Conservation (phyloP, 129 eudicot species). For the Pseudognaphalium luteoalbum region DNA sequence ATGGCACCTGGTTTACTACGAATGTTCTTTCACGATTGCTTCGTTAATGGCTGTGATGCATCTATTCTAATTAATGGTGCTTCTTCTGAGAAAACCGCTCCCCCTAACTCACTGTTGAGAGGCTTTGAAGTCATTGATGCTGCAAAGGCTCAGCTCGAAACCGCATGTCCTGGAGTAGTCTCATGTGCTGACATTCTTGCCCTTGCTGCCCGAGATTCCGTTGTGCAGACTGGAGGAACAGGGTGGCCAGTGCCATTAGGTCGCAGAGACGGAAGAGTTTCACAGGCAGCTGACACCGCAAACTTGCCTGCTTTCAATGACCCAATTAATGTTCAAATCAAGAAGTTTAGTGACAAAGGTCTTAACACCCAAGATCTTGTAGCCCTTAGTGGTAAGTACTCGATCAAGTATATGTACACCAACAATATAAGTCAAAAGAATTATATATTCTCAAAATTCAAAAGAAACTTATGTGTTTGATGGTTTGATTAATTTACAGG, state of each 20-base stretch:
- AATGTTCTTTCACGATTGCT: conserved; percentile 28
- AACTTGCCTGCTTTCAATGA: conserved; percentile 54
- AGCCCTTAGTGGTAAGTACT: conserved; percentile 61
- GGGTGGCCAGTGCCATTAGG: conserved; percentile 64
- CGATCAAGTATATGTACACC: background rate
- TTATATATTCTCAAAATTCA: background rate
- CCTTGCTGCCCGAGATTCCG: conserved; percentile 47
- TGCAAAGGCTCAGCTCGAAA: conserved; percentile 23
- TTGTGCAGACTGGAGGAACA: conserved; percentile 46
- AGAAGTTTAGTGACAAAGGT: conserved; percentile 49
- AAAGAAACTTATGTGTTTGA: background rate
- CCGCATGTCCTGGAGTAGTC: conserved; percentile 24
- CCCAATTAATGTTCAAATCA: conserved; percentile 42
- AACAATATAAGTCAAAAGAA: background rate
- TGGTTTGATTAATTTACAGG: conserved; percentile 34
- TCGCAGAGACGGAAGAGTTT: conserved; percentile 71
- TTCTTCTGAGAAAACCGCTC: conserved; percentile 55
- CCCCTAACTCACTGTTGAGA: conserved; percentile 45
- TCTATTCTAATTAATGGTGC: conserved; percentile 20
- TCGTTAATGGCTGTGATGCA: conserved; percentile 25
- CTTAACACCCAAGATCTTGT: conserved; percentile 70
- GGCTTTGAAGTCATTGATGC: conserved; percentile 50
- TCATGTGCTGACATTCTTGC: conserved; percentile 34
- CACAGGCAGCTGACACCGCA: conserved; percentile 55
- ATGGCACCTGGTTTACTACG: conserved; percentile 27